A percentile compares a stretch with the other conserved stretches of the same genome.
Conservation (phyloP, 495 filamentous ascomycete genomes). For the Coniosporium apollinis region DNA sequence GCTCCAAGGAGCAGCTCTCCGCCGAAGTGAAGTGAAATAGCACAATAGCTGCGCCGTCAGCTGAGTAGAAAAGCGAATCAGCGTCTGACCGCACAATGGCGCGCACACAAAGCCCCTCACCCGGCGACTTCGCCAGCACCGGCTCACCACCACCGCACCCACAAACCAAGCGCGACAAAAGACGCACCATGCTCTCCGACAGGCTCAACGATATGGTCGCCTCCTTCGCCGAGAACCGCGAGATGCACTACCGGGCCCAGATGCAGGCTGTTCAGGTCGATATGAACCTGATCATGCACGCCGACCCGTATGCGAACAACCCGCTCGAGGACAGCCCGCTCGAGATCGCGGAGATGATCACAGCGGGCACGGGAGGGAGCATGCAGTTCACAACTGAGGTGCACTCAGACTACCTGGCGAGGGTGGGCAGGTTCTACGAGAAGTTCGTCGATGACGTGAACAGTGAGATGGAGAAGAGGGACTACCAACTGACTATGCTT, state of each 20-base stretch:
- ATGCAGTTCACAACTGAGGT: slow-evolving; percentile 13
- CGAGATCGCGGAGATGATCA: slow-evolving; percentile 47
- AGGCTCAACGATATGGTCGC: slow-evolving; percentile 54
- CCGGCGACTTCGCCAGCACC: slow-evolving; percentile 7
- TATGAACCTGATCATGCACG: slow-evolving; percentile 66
- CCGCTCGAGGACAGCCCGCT: slow-evolving; percentile 55
- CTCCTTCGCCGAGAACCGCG: slow-evolving; percentile 63
- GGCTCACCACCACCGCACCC: slow-evolving; percentile 24
- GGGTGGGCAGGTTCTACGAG: slow-evolving; percentile 65
- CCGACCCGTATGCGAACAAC: slow-evolving; percentile 57
- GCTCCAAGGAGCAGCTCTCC: no score
- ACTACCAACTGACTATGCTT: slow-evolving; percentile 56
- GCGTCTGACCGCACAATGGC: slow-evolving; percentile 11
- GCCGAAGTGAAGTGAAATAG: no score
- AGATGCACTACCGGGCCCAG: slow-evolving; percentile 74
- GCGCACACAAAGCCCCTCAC: slow-evolving; percentile 10
- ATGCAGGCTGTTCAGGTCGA: slow-evolving; percentile 78
- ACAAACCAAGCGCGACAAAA: slow-evolving; percentile 77
- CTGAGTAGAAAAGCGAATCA: no score
- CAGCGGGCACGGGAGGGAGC: slow-evolving; percentile 14
- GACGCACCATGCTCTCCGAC: slow-evolving; percentile 60
- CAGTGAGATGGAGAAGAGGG: slow-evolving; percentile 64
- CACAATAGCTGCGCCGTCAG: no score
- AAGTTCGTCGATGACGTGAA: slow-evolving; percentile 74
- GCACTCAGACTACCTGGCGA: slow-evolving; percentile 21